Percentiles rank a stretch among this genome's conserved stretches.
Conservation (phyloP, 495 filamentous ascomycete species). For the Penicillium paradoxum region DNA sequence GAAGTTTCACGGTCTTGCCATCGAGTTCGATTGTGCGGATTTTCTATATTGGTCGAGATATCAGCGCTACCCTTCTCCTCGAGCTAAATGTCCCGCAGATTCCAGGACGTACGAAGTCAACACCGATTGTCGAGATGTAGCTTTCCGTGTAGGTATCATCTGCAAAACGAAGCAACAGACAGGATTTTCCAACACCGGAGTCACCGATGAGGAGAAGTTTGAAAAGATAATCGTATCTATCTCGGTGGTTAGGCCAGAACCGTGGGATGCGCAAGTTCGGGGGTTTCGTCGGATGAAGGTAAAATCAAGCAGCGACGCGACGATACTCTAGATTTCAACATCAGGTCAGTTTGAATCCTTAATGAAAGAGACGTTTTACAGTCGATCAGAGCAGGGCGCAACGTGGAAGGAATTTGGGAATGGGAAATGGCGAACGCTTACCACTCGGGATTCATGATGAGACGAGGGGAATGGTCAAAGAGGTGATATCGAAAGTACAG, state of each 20-base stretch:
- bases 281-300: constrained; percentile 2
- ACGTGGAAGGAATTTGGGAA: constrained; percentile 1
- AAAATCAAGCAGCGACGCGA: neutral
- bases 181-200: constrained; percentile 99
- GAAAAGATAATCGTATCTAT: constrained; percentile 99
- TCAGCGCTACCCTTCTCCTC: constrained; percentile 12
- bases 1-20: constrained; percentile 98
- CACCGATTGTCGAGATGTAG: constrained; percentile 99
- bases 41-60: constrained; percentile 61
- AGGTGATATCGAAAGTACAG: neutral
- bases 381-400: constrained; percentile 5
- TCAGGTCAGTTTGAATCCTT: constrained; percentile 1
- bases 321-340: constrained; percentile 21
- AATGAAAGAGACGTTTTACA: neutral
- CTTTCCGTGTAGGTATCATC: constrained; percentile 99
- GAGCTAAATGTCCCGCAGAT: constrained; percentile 6
- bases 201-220: constrained; percentile 99
- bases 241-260: constrained; percentile 24
- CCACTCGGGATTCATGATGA: constrained; percentile 93
- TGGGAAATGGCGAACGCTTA: constrained; percentile 48
- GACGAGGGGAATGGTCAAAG: constrained; percentile 1
- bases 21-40: constrained; percentile 99
- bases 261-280: constrained; percentile 11
- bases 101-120: constrained; percentile 80
- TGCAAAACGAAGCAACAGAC: constrained; percentile 92